Evolutionary conservation across 2,329 filamentous ascomycete genomes (phyloP).

Genomic region (Hirsutella rhossiliensis): DNA sequence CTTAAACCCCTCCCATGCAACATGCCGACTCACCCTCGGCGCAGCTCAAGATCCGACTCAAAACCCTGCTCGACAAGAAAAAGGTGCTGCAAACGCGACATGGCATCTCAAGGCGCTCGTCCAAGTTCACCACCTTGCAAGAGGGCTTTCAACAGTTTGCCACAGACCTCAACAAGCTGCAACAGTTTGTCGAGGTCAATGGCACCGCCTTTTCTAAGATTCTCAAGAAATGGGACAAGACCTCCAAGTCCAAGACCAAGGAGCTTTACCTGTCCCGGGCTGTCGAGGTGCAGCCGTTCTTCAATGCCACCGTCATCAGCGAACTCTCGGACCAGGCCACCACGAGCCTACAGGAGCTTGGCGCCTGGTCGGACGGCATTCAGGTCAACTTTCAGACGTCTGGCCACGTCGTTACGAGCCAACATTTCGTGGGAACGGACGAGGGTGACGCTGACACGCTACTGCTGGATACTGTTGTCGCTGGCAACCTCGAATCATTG

Average conservation of each 20-base stretch:
- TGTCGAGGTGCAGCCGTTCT: slow-evolving; percentile 95
- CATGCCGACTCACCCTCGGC: neutral
- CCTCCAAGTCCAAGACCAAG: slow-evolving; percentile 96
- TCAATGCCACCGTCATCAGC: slow-evolving; percentile 94
- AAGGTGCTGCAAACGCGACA: slow-evolving; percentile 74
- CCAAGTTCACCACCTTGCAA: slow-evolving; percentile 87
- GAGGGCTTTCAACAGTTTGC: slow-evolving; percentile 97
- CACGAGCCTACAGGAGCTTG: slow-evolving; percentile 87
- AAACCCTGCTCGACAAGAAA: slow-evolving; percentile 91
- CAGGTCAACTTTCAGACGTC: slow-evolving; percentile 67
- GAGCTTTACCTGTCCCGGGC: slow-evolving; percentile 92
- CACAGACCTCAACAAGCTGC: slow-evolving; percentile 90
- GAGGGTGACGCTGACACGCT: slow-evolving; percentile 85
- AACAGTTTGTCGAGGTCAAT: slow-evolving; percentile 98
- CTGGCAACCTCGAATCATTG: slow-evolving; percentile 66
- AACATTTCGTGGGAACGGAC: slow-evolving; percentile 59
- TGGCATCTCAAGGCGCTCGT: slow-evolving; percentile 72
- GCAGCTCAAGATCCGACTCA: slow-evolving; percentile 84
- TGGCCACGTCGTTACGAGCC: slow-evolving; percentile 54
- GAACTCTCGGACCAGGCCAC: slow-evolving; percentile 95
- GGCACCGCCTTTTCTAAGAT: slow-evolving; percentile 98
- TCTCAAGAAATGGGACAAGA: slow-evolving; percentile 99
- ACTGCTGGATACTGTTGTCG: slow-evolving; percentile 74
- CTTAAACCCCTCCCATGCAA: neutral
- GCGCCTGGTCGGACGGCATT: slow-evolving; percentile 94